phyloP scores from a whole-genome alignment of 805 yeast species.

The Cyberlindnera bimundalis region DNA sequence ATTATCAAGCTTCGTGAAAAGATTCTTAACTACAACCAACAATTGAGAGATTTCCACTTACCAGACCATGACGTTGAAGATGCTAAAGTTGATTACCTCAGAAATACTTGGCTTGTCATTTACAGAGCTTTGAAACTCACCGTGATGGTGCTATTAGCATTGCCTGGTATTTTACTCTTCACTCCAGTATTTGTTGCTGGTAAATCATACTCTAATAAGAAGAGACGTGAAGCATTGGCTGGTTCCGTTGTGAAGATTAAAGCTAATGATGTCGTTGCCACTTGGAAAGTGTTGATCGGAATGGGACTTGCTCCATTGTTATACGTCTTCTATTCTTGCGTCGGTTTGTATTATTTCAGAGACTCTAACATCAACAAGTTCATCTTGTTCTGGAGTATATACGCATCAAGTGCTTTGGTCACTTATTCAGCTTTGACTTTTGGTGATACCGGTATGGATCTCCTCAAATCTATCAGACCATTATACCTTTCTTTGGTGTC shows the following conservation, averaged over 20 bases:
- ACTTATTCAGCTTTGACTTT: conserved; percentile 88
- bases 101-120: conserved; percentile 50
- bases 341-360: conserved; percentile 43
- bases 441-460: conserved; percentile 93
- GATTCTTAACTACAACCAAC: conserved; percentile 67
- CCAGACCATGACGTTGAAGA: conserved; percentile 51
- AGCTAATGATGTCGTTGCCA: conserved; percentile 93
- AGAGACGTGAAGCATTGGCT: conserved; percentile 77
- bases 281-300: conserved; percentile 92
- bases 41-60: conserved; percentile 58
- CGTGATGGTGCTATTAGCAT: conserved; percentile 56
- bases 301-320: conserved; percentile 86
- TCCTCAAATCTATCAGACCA: conserved; percentile 79
- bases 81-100: conserved; percentile 46
- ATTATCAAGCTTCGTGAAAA: conserved; percentile 57
- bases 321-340: conserved; percentile 72
- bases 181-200: conserved; percentile 85
- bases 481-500: conserved; percentile 61
- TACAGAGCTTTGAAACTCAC: conserved; percentile 55
- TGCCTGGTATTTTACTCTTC: conserved; percentile 87
- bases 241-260: conserved; percentile 85
- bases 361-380: conserved; percentile 32
- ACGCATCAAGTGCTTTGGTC: conserved; percentile 63
- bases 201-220: conserved; percentile 65
- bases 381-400: conserved; percentile 38